phyloP scores from a whole-genome alignment of 441 rosid genomes.

The Populus tomentosa region DNA sequence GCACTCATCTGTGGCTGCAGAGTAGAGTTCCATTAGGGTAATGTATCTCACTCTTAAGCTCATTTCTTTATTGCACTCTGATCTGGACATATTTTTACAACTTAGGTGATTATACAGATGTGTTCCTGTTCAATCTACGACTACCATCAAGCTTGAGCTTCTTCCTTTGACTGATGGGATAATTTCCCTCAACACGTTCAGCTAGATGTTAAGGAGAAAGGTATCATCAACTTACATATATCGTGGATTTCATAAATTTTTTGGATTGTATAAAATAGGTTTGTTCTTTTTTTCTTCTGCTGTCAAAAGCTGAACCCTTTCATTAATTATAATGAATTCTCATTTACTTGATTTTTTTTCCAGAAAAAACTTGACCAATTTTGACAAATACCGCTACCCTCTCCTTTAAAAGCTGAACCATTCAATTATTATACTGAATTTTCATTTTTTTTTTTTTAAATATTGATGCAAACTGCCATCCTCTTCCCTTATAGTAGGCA shows the following conservation, averaged over 20 bases:
- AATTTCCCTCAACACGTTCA: conserved; percentile 86
- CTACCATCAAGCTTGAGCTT: conserved; percentile 87
- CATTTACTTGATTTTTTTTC: neutral
- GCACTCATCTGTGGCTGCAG: conserved; percentile 96
- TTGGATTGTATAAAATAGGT: neutral
- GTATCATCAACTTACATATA: conserved; percentile 29
- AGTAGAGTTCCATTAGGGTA: conserved; percentile 99
- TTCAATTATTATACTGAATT: no score
- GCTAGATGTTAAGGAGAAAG: conserved; percentile 92
- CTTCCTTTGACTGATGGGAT: conserved; percentile 99
- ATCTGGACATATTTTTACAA: conserved; percentile 15
- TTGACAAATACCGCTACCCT: no score
- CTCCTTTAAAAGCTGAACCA: no score
- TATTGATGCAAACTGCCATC: neutral
- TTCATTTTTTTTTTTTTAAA: no score
- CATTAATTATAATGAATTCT: neutral
- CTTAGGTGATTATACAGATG: conserved; percentile 48
- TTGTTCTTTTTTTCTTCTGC: neutral
- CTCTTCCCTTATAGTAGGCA: neutral
- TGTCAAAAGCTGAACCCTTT: neutral
- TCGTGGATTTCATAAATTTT: neutral
- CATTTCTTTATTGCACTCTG: conserved; percentile 6
- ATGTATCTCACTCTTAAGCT: conserved; percentile 9
- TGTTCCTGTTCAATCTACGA: conserved; percentile 84
- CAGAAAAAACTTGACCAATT: no score